Conservation (phyloP, 2,329 filamentous ascomycete species). For the Fulvia fulva region DNA sequence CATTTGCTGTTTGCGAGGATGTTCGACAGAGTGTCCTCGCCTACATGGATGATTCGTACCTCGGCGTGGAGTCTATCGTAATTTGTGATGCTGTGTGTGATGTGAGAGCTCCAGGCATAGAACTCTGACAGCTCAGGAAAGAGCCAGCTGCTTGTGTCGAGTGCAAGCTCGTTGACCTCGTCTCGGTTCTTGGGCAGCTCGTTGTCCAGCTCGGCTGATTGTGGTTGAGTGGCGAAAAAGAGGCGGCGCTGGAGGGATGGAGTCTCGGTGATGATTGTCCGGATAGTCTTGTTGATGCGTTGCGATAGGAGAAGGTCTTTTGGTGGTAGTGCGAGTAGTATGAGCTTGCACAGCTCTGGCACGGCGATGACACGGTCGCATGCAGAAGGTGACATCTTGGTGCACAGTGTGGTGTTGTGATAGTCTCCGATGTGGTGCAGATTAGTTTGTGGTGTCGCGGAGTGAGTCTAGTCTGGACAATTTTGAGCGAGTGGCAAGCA, state of each 20-base stretch:
- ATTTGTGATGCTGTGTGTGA: too few relatives aligned
- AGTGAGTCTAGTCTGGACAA: background rate
- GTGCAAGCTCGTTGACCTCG: background rate
- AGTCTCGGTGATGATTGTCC: background rate
- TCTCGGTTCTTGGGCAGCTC: too few relatives aligned
- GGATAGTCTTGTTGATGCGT: background rate
- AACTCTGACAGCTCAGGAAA: background rate
- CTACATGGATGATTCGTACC: too few relatives aligned
- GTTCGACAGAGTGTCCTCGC: too few relatives aligned
- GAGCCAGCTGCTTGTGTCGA: background rate
- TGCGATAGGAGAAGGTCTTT: background rate
- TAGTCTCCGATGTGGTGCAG: background rate
- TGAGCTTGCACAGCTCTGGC: background rate
- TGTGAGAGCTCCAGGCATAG: too few relatives aligned
- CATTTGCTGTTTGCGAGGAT: too few relatives aligned
- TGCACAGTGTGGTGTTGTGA: background rate
- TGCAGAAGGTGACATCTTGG: background rate
- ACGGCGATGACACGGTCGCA: background rate
- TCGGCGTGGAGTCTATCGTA: too few relatives aligned
- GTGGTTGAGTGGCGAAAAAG: too few relatives aligned
- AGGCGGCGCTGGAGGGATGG: background rate
- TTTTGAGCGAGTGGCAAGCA: background rate
- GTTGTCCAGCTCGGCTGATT: too few relatives aligned
- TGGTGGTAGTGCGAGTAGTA: background rate
- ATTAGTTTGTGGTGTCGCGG: background rate